Evolutionary conservation across 768 basidiomycete species (phyloP), one percentile per base, ranked within the genome.

Genomic region (Psilocybe cyanescens): DNA sequence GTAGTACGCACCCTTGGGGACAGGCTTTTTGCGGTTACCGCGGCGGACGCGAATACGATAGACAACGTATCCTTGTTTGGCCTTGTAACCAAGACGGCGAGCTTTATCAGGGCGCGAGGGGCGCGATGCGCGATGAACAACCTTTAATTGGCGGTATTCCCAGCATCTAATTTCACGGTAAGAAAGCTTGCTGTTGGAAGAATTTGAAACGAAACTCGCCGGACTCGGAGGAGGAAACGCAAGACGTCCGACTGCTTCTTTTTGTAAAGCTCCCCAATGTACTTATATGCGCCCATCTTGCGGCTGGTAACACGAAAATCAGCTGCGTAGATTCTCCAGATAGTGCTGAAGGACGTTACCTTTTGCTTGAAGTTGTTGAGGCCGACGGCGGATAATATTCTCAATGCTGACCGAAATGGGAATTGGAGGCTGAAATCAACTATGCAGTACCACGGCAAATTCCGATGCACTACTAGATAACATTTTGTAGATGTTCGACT

Each of bases 81-180:
- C 95, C 84, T 98, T 99, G 89, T 99, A 99, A 52, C 97, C 97
- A 64, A 99, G 83, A 67, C 96, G 90, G 75, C 97, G 92, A 65
- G 97, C 97, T 85, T 98, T 99, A 84, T 99, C 97, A 58, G 97
- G 97, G 73, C 97, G 92, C 50, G 97, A 98, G 50, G 97, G 97
- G 64, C 97, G 93, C 66, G 96, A 95, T 49, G 96, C 97, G 70
- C 97, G 92, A 83, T 99, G 97, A 75, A 98, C 93, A 68, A 99
- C 95, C 71, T 97, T 95, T 72, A 99, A 81, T 77, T 99, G 97
- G 68, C 97, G 92, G 83, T 95, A 97, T 75, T 98, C 96, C 96
- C 96, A 97, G 87, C 95, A 97, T 70, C 92, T 94, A 54, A 33
- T 29, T 53, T 56, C 37, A 33, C 8, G 37, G 29, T 30, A 55